Base-by-base conservation (phyloP, 2,329 filamentous ascomycete genomes). In the Fusarium sp. region DNA sequence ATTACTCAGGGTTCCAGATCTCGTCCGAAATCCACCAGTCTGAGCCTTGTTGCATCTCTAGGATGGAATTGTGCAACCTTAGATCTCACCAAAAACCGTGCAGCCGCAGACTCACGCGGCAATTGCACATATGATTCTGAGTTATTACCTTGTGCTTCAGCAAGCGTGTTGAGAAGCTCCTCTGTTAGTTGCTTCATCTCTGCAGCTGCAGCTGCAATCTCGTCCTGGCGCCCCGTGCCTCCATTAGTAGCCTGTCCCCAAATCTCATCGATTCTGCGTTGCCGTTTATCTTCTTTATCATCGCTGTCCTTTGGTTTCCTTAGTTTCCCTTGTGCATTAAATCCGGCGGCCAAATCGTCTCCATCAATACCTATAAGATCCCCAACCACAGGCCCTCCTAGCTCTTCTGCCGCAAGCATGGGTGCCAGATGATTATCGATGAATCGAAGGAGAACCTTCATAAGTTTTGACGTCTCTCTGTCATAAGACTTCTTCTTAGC, bases 321-420 rank as follows among this genome's bases (percentile, higher is more conserved):
- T 25, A 83, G 83, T 69, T 88, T 89, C 18, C 89, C 90, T 66
- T 90, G 87, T 0, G 88, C 81, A 73, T 85, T 91, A 79, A 92
- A 92, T 3, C 89, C 90, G 13, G 86, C 87, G 9, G 85, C 87
- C 10, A 92, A 82, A 71, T 88, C 88, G 49, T 92, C 88, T 13
- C 88, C 75, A 85, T 91, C 82, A 28, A 93, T 78, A 80, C 93
- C 90, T 78, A 92, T 86, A 75, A 92, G 85, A 73, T 94, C 92
- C 7, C 94, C 93, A 2, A 95, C 93, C 16, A 95, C 92, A 0
- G 94, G 94, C 0, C 94, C 94, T 12, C 94, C 94, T 3, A 95
- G 86, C 78, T 95, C 93, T 82, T 97, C 94, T 2, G 93, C 93
- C 11, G 94, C 94, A 47, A 97, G 85, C 90, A 96, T 93, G 6